Base-by-base conservation (phyloP, 495 filamentous ascomycete genomes). In the Massariosphaeria phaeospora region DNA sequence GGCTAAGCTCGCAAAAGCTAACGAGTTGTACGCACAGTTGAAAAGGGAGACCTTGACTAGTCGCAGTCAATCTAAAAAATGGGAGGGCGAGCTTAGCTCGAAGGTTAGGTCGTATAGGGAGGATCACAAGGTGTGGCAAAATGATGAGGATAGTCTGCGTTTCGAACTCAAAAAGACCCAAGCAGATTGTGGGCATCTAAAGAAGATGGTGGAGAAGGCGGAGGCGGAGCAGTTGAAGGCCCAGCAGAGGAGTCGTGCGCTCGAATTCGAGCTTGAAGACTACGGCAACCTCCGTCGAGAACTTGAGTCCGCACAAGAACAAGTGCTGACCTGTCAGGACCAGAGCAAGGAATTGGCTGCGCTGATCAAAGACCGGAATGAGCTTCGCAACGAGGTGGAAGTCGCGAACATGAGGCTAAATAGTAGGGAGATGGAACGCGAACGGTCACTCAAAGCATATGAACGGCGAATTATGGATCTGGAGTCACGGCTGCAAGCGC, bases 31-130 rank as follows among this genome's bases (percentile, higher is more conserved):
- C 61, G 69, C 76, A 9, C 76, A 81, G 55, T 77, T 81, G 27
- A 82, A 79, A 57, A 82, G 77, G 59, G 85, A 89, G 61, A 77
- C 78, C 9, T 74, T 81, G 31, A 80, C 79, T 35, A 79, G 81
- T 25, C 78, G 82, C 35, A 78, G 73, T 45, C 77, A 86, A 44
- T 71, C 80, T 3, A 82, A 85, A 70, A 87, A 84, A 66, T 84
- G 83, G 77, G 85, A 89, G 59, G 74, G 69, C 5, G 81, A 85
- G 44, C 72, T 88, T 11, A 76, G 71, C 18, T 67, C 70, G 36
- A 85, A 84, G 61, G 70, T 88, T 43, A 73, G 75, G 29, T 65
- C 67, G 0, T 68, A 88, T 18, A 73, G 77, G 25, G 85, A 86
- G 35, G 84, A 88, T 57, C 81, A 86, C 59, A 84, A 80, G 59